Evolutionary conservation across 2,329 filamentous ascomycete species (phyloP).

Genomic region (Truncatella angustata): DNA sequence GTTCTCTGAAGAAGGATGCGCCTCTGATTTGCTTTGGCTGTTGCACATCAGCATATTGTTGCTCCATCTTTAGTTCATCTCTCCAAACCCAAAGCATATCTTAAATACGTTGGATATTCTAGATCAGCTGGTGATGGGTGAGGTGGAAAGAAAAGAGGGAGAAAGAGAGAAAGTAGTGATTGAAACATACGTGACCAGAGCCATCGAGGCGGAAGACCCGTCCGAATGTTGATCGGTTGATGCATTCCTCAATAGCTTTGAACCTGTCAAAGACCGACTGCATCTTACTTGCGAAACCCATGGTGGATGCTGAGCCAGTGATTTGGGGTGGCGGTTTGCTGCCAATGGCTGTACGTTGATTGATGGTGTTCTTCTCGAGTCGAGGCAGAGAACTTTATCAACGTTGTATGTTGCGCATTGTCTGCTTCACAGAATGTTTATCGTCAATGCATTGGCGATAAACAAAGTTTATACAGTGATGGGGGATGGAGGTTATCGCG

Average conservation of each 20-base stretch:
- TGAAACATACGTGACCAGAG: slow-evolving; percentile 58
- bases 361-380: no score
- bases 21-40: slow-evolving; percentile 67
- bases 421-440: no score
- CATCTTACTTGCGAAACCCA: not conserved
- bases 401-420: no score
- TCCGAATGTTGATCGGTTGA: slow-evolving; percentile 43
- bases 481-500: no score
- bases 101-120: not conserved
- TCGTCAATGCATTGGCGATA: no score
- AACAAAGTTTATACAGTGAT: no score
- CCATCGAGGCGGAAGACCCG: slow-evolving; percentile 62
- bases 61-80: no score
- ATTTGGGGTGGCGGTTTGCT: not conserved
- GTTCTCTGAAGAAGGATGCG: slow-evolving; percentile 71
- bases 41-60: slow-evolving; percentile 12
- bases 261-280: slow-evolving; percentile 16
- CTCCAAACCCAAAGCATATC: not conserved
- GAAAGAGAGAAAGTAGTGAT: not conserved
- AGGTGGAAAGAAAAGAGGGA: not conserved
- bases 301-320: not conserved
- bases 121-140: not conserved
- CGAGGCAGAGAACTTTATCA: no score
- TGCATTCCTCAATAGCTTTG: slow-evolving; percentile 23
- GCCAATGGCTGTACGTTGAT: no score